phyloP scores from a whole-genome alignment of 768 basidiomycete species.

The Boletus eberwhitei region DNA sequence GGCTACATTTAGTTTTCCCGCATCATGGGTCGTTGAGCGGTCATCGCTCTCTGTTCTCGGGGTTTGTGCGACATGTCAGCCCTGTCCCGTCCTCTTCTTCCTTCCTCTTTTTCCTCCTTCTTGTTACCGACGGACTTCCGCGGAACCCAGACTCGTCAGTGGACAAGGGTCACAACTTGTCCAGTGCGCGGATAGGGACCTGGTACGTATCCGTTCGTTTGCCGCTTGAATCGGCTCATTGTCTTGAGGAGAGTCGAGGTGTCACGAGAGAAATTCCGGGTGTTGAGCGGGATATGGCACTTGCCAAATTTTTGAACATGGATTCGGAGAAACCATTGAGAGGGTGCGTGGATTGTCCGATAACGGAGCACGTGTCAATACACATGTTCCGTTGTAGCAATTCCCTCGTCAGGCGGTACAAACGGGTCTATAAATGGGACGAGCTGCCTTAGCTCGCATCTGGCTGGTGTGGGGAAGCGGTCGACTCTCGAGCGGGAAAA shows the following conservation, averaged over 20 bases:
- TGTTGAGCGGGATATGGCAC: neutral
- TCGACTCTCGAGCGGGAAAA: neutral
- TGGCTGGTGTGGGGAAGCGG: neutral
- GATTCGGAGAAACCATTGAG: neutral
- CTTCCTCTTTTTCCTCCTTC: neutral
- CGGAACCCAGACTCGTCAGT: neutral
- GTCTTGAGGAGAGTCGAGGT: neutral
- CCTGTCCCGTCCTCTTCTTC: neutral
- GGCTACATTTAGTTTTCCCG: neutral
- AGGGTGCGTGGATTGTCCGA: neutral
- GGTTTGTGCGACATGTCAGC: neutral
- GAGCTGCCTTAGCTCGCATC: neutral
- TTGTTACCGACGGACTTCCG: neutral
- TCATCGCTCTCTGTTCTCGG: neutral
- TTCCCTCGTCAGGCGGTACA: neutral
- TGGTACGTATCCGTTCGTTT: neutral
- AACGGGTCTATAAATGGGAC: neutral
- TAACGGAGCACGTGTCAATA: neutral
- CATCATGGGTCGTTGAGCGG: neutral
- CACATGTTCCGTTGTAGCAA: neutral
- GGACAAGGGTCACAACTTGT: neutral
- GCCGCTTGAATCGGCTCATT: neutral
- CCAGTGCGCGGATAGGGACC: no score
- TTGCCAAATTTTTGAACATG: neutral
- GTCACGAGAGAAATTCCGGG: neutral